Evolutionary conservation across 495 filamentous ascomycete genomes (phyloP).

Genomic region (Penicillium salamii): DNA sequence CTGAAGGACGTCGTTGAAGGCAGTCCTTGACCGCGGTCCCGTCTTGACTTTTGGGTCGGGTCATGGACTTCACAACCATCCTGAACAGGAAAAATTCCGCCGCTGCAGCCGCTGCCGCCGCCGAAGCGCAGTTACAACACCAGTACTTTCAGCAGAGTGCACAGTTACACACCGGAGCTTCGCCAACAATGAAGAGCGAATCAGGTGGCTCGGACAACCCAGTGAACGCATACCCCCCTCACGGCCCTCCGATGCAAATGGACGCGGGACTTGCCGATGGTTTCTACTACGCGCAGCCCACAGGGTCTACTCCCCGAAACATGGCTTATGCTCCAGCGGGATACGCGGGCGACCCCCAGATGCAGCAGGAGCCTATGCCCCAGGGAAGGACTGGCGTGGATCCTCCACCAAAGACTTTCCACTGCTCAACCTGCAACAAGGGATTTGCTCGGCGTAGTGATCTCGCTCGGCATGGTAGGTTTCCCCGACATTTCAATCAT

Average conservation of each 20-base stretch:
- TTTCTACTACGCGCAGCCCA: slow-evolving; percentile 28
- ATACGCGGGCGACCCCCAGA: slow-evolving; percentile 33
- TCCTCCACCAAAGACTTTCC: slow-evolving; percentile 73
- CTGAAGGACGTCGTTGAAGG: slow-evolving; percentile 20
- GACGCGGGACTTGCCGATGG: slow-evolving; percentile 27
- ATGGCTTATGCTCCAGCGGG: slow-evolving; percentile 43
- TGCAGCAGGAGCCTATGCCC: slow-evolving; percentile 32
- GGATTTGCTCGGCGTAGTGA: slow-evolving; percentile 93
- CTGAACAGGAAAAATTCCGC: slow-evolving; percentile 62
- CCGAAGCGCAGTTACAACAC: slow-evolving; percentile 50
- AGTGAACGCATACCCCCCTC: slow-evolving; percentile 54
- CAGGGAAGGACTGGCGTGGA: slow-evolving; percentile 46
- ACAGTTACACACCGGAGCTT: slow-evolving; percentile 36
- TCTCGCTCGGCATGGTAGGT: slow-evolving; percentile 88
- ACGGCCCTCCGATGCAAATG: slow-evolving; percentile 44
- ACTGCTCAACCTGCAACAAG: slow-evolving; percentile 88
- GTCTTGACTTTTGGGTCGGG: slow-evolving; percentile 38
- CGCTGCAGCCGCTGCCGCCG: slow-evolving; percentile 44
- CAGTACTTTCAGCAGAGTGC: slow-evolving; percentile 52
- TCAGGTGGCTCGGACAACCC: slow-evolving; percentile 67
- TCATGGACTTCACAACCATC: slow-evolving; percentile 72
- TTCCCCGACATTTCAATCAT: not conserved
- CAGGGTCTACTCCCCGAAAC: slow-evolving; percentile 55
- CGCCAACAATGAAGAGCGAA: slow-evolving; percentile 61
- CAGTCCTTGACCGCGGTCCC: slow-evolving; percentile 36